Evolutionary conservation across 1,284 basidiomycete genomes (phyloP).

Genomic region (Boletus hoseneyae): DNA sequence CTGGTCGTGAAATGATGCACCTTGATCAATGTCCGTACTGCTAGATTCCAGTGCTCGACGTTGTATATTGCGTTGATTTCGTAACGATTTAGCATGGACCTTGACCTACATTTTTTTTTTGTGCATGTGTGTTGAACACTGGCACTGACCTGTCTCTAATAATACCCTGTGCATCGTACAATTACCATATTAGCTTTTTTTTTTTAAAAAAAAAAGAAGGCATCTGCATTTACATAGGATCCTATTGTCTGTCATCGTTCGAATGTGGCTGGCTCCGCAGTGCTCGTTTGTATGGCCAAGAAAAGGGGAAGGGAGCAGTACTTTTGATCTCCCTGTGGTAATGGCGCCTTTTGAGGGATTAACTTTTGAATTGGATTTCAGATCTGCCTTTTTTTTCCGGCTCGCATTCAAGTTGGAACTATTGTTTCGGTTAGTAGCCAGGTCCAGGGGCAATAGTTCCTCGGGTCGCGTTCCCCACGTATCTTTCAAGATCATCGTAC

Average conservation of each 20-base stretch:
- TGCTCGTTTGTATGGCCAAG: too few species aligned
- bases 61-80: slow-evolving; percentile 2
- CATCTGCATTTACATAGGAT: background rate
- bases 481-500: too few species aligned
- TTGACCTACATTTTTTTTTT: background rate
- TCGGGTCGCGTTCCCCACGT: too few species aligned
- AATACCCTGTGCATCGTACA: slow-evolving; percentile 21
- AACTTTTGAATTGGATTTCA: too few species aligned
- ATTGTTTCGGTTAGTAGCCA: too few species aligned
- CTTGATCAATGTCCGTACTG: background rate
- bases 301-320: too few species aligned
- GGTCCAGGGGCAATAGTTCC: too few species aligned
- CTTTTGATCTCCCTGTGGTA: too few species aligned
- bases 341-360: too few species aligned
- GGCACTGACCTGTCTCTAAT: slow-evolving; percentile 20
- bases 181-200: slow-evolving; percentile 17
- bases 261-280: too few species aligned
- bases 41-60: background rate
- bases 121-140: slow-evolving; percentile 27
- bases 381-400: too few species aligned
- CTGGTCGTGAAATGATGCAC: slow-evolving; percentile 4
- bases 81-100: slow-evolving; percentile 14
- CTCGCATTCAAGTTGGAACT: too few species aligned
- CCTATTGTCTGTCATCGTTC: background rate
- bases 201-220: slow-evolving; percentile 2